These are phyloP conservation scores for Calocera cornea DNA, from an alignment of 768 basidiomycete genomes.

Conservation along the genomic window DNA sequence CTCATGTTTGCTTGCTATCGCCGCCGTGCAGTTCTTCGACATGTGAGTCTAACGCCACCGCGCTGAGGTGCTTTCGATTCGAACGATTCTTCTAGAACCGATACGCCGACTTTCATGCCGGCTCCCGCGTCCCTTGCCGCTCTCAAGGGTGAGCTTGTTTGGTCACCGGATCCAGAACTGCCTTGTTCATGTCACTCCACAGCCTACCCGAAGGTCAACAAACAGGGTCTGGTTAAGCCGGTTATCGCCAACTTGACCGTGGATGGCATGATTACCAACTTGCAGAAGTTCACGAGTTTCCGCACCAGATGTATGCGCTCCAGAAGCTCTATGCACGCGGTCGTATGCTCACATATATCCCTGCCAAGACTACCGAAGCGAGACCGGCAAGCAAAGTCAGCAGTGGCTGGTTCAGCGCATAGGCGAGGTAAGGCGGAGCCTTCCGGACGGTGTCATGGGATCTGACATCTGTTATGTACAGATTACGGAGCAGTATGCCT, in stretches of 20 bases:
- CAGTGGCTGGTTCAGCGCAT: slow-evolving; percentile 61
- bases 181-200: neutral
- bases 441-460: slow-evolving; percentile 1
- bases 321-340: slow-evolving; percentile 16
- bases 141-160: neutral
- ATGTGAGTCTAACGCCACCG: slow-evolving; percentile 28
- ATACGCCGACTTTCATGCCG: slow-evolving; percentile 47
- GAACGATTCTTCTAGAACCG: slow-evolving; percentile 39
- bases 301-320: slow-evolving; percentile 51
- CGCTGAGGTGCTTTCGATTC: neutral
- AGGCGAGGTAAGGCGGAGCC: slow-evolving; percentile 34
- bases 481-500: slow-evolving; percentile 53
- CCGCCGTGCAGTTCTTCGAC: slow-evolving; percentile 62
- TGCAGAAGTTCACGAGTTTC: slow-evolving; percentile 56
- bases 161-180: slow-evolving; percentile 11
- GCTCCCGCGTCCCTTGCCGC: slow-evolving; percentile 5
- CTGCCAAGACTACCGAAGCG: slow-evolving; percentile 53
- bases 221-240: slow-evolving; percentile 42
- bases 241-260: slow-evolving; percentile 57
- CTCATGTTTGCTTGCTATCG: neutral
- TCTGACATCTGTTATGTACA: slow-evolving; percentile 18
- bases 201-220: slow-evolving; percentile 43
- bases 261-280: slow-evolving; percentile 47
- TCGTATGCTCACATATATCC: slow-evolving; percentile 7
- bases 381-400: slow-evolving; percentile 69